A percentile compares a stretch with the other conserved stretches of the same genome.
Conservation (phyloP, 768 basidiomycete species). For the Podaxis sp. region DNA sequence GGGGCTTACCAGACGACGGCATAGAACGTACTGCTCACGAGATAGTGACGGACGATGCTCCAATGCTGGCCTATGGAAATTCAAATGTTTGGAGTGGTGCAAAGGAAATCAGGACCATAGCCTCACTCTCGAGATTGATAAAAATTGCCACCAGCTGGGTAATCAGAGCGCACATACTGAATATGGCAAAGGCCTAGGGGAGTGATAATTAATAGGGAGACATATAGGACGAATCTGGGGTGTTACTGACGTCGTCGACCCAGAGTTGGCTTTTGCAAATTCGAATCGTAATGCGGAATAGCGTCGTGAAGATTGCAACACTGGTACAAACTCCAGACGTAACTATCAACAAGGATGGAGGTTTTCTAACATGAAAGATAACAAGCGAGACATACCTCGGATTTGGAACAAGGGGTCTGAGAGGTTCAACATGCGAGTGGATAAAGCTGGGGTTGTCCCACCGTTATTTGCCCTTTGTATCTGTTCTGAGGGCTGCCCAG, state of each 20-base stretch:
- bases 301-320: neutral
- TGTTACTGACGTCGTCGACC: slow-evolving; percentile 9
- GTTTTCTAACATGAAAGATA: too few relatives aligned
- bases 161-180: neutral
- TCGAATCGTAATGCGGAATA: neutral
- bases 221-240: too few relatives aligned
- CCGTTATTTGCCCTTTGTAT: too few relatives aligned
- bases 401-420: too few relatives aligned
- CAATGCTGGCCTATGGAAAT: neutral
- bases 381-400: too few relatives aligned
- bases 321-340: neutral
- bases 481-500: too few relatives aligned
- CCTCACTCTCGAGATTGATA: neutral
- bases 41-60: slow-evolving; percentile 32
- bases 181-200: neutral
- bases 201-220: neutral
- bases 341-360: neutral
- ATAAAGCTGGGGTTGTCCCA: too few relatives aligned
- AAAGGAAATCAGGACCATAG: neutral
- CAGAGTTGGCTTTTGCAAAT: neutral
- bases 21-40: slow-evolving; percentile 37
- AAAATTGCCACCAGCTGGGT: neutral
- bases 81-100: neutral
- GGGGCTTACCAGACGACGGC: slow-evolving; percentile 34
- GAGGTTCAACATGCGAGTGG: too few relatives aligned